These are phyloP conservation scores for Colletotrichum sp. DNA, from an alignment of 2,329 filamentous ascomycete species.

Conservation along the genomic window DNA sequence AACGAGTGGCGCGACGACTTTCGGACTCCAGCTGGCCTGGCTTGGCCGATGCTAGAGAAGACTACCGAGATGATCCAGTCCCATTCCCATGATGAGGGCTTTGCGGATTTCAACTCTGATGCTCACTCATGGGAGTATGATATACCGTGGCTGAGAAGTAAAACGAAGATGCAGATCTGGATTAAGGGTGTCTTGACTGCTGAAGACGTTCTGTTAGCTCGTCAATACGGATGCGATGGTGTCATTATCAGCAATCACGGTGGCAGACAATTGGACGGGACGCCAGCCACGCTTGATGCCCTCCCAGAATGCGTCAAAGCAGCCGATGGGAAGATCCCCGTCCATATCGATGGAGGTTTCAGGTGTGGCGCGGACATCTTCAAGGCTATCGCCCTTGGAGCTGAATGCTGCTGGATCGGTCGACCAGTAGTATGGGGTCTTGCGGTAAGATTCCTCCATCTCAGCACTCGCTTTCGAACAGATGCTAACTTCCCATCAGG, in stretches of 20 bases:
- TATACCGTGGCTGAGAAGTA: slow-evolving; percentile 53
- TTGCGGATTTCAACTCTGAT: slow-evolving; percentile 20
- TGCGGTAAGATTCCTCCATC: neutral
- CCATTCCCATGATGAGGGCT: slow-evolving; percentile 5
- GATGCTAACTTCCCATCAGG: neutral
- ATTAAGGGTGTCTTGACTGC: slow-evolving; percentile 47
- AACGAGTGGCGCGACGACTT: slow-evolving; percentile 61
- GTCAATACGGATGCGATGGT: slow-evolving; percentile 40
- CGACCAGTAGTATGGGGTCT: neutral
- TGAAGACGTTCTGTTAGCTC: slow-evolving; percentile 42
- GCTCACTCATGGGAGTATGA: slow-evolving; percentile 50
- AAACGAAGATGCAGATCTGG: slow-evolving; percentile 54
- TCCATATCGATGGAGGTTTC: neutral
- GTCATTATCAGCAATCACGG: slow-evolving; percentile 53
- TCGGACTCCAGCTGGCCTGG: slow-evolving; percentile 39
- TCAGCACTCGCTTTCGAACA: neutral
- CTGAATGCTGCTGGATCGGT: neutral
- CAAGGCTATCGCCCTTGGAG: neutral
- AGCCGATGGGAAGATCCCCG: slow-evolving; percentile 45
- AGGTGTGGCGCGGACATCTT: neutral
- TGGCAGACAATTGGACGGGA: slow-evolving; percentile 49
- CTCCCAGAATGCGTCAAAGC: slow-evolving; percentile 51
- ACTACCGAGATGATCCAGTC: slow-evolving; percentile 19
- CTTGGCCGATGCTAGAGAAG: neutral
- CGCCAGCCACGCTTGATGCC: slow-evolving; percentile 47